Evolutionary conservation across 2,329 filamentous ascomycete species (phyloP).

Genomic region (Penicillium decumbens): DNA sequence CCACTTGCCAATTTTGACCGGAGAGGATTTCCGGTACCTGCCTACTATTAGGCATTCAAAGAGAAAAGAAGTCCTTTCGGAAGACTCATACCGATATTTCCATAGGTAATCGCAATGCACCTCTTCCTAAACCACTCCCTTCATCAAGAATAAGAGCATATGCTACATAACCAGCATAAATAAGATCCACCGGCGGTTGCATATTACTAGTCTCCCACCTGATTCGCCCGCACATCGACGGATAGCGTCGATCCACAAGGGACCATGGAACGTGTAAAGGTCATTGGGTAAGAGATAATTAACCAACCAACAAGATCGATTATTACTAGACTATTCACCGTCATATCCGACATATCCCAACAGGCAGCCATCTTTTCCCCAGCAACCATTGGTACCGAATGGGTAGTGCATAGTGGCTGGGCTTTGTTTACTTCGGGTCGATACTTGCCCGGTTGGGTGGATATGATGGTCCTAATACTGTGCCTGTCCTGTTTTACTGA

Average conservation of each 20-base stretch:
- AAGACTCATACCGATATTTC: no score
- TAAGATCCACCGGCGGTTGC: background rate
- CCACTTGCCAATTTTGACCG: no score
- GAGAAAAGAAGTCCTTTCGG: no score
- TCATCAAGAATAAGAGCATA: no score
- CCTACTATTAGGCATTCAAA: no score
- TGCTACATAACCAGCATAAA: background rate
- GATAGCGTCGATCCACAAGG: background rate
- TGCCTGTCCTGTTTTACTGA: no score
- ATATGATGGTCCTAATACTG: no score
- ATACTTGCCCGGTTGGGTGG: no score
- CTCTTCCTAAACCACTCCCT: background rate
- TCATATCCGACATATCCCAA: background rate
- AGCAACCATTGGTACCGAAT: background rate
- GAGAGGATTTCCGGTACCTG: no score
- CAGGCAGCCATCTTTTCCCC: background rate
- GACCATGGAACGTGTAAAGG: background rate
- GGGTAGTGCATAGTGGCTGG: background rate
- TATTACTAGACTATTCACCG: background rate
- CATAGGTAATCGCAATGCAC: background rate
- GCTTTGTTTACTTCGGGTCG: no score
- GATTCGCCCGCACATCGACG: background rate
- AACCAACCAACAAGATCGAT: no score
- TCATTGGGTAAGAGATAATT: background rate
- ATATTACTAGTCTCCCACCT: background rate